phyloP scores from a whole-genome alignment of 1,284 basidiomycete genomes.

The Puccinia hordei region DNA sequence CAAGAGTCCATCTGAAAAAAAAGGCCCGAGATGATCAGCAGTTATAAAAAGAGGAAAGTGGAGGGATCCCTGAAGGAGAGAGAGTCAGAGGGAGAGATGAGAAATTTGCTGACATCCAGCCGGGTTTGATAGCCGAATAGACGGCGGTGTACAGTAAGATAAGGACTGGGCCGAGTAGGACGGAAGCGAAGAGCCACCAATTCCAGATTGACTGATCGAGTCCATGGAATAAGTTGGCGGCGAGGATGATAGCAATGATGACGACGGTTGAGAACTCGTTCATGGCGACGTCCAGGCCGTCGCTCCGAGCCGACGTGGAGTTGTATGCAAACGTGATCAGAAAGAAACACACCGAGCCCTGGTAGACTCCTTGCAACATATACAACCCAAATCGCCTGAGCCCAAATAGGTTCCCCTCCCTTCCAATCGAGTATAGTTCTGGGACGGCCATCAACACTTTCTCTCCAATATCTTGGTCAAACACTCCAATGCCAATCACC shows the following conservation, averaged over 20 bases:
- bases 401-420: conserved; percentile 83
- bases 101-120: conserved; percentile 42
- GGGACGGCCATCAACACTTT: conserved; percentile 88
- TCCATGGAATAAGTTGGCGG: conserved; percentile 85
- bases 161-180: conserved; percentile 76
- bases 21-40: background rate
- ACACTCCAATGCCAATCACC: conserved; percentile 92
- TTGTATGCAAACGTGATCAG: conserved; percentile 79
- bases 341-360: conserved; percentile 75
- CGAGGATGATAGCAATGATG: conserved; percentile 78
- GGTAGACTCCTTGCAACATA: conserved; percentile 83
- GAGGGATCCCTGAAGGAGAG: too few relatives aligned
- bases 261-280: conserved; percentile 75
- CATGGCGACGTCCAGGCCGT: conserved; percentile 77
- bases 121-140: conserved; percentile 62
- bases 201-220: conserved; percentile 88
- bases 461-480: conserved; percentile 76
- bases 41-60: background rate
- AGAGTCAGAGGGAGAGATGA: too few relatives aligned
- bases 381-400: conserved; percentile 75
- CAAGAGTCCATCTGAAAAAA: conserved; percentile 58
- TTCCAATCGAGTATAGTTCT: conserved; percentile 81
- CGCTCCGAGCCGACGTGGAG: conserved; percentile 72
- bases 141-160: conserved; percentile 77
- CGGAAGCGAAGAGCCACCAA: conserved; percentile 83